phyloP scores from a whole-genome alignment of 306 rosid species.

The Calophaca sinica region DNA sequence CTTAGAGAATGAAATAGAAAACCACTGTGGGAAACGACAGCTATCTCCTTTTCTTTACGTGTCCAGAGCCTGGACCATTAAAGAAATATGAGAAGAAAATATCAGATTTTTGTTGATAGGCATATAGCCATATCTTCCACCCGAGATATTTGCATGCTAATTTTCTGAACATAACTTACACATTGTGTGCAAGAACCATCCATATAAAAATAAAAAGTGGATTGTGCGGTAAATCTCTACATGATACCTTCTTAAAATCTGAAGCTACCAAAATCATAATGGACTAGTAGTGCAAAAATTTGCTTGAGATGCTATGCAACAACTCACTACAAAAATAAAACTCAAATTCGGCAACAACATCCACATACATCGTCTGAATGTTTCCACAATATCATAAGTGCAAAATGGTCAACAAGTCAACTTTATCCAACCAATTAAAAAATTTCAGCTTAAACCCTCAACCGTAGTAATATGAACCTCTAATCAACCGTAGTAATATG shows the following conservation, averaged over 20 bases:
- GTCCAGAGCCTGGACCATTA: slow-evolving; percentile 85
- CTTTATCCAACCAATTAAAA: slow-evolving; percentile 17
- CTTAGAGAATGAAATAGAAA: slow-evolving; percentile 72
- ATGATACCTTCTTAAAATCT: slow-evolving; percentile 19
- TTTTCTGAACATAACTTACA: neutral
- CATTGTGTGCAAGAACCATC: too few species aligned
- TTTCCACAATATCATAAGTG: neutral
- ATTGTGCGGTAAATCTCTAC: slow-evolving; percentile 11
- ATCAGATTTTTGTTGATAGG: slow-evolving; percentile 7
- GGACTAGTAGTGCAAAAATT: neutral
- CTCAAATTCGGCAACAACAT: too few species aligned
- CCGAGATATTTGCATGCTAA: neutral
- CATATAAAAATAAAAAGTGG: neutral
- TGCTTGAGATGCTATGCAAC: too few species aligned
- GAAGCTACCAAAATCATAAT: slow-evolving; percentile 31
- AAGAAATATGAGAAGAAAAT: slow-evolving; percentile 12
- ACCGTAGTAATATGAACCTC: slow-evolving; percentile 3
- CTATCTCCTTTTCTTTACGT: slow-evolving; percentile 89
- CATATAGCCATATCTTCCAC: slow-evolving; percentile 33
- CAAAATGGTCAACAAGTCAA: neutral
- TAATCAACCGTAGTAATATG: neutral
- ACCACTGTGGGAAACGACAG: slow-evolving; percentile 81
- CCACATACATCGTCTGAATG: too few species aligned
- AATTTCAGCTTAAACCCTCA: neutral
- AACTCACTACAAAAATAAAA: too few species aligned